Conservation (phyloP, 2,329 filamentous ascomycete genomes). For the Lecanicillium sp. region DNA sequence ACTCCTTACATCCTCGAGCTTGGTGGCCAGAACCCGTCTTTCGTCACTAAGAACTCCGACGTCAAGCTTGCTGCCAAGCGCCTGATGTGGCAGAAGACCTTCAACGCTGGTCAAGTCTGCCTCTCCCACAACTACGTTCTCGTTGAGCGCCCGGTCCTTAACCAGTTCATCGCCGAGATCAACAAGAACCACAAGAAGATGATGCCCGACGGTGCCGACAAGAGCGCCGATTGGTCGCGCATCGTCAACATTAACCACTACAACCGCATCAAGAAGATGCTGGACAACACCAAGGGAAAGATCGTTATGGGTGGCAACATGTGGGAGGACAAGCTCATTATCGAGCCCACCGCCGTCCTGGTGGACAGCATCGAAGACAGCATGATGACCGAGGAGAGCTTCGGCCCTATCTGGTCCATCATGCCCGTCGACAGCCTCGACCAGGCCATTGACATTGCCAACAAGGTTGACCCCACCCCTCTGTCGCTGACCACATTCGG, state of each 20-base stretch:
- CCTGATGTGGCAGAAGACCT: constrained; percentile 80
- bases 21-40: constrained; percentile 85
- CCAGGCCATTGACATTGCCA: constrained; percentile 76
- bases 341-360: constrained; percentile 88
- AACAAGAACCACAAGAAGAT: constrained; percentile 67
- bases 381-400: constrained; percentile 78
- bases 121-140: constrained; percentile 89
- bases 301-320: constrained; percentile 81
- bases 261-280: constrained; percentile 78
- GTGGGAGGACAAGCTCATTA: constrained; percentile 74
- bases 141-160: constrained; percentile 67
- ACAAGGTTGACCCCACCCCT: constrained; percentile 75
- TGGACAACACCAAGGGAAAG: constrained; percentile 77
- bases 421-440: constrained; percentile 74
- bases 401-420: constrained; percentile 87
- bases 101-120: constrained; percentile 88
- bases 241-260: constrained; percentile 80
- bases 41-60: constrained; percentile 80
- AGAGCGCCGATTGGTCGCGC: constrained; percentile 70
- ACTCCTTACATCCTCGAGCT: constrained; percentile 88
- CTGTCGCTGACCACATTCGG: constrained; percentile 83
- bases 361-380: constrained; percentile 66
- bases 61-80: constrained; percentile 73
- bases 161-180: constrained; percentile 67
- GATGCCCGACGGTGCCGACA: constrained; percentile 74